phyloP scores from a whole-genome alignment of 2,329 filamentous ascomycete genomes.

The Penicillium expansum region DNA sequence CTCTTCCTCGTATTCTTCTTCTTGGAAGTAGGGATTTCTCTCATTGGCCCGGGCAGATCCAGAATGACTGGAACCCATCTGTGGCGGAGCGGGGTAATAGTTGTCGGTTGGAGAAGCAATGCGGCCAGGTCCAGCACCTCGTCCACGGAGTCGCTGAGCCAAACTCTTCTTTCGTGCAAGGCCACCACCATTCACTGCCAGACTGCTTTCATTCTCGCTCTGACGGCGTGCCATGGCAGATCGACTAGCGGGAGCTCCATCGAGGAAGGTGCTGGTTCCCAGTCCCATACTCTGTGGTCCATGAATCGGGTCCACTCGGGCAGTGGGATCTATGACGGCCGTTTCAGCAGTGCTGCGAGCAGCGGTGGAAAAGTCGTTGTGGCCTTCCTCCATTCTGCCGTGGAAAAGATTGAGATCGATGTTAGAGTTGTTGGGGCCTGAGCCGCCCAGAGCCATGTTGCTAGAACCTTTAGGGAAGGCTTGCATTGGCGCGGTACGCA shows the following conservation, averaged over 20 bases:
- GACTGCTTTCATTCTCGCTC: conserved; percentile 59
- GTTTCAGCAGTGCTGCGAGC: conserved; percentile 34
- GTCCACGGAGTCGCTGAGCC: conserved; percentile 84
- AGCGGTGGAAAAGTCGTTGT: conserved; percentile 67
- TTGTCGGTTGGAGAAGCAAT: conserved; percentile 54
- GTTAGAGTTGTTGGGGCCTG: conserved; percentile 76
- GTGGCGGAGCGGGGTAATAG: conserved; percentile 26
- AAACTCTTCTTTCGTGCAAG: conserved; percentile 91
- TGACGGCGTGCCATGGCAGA: conserved; percentile 74
- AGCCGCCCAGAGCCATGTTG: conserved; percentile 87
- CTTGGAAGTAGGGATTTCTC: conserved; percentile 77
- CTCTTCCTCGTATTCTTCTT: conserved; percentile 71
- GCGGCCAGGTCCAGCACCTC: conserved; percentile 55
- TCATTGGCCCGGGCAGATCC: conserved; percentile 44
- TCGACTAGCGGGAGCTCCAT: conserved; percentile 83
- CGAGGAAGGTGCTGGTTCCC: conserved; percentile 92
- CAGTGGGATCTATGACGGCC: conserved; percentile 60
- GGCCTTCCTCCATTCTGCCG: conserved; percentile 80
- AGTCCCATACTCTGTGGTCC: conserved; percentile 80
- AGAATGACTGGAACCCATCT: conserved; percentile 30
- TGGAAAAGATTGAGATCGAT: conserved; percentile 87
- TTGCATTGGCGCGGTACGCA: conserved; percentile 85
- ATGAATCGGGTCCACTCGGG: conserved; percentile 70
- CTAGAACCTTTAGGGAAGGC: conserved; percentile 89
- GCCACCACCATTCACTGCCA: conserved; percentile 56